Evolutionary conservation across 345 rosid species (phyloP).

Genomic region (Hibiscus syriacus): DNA sequence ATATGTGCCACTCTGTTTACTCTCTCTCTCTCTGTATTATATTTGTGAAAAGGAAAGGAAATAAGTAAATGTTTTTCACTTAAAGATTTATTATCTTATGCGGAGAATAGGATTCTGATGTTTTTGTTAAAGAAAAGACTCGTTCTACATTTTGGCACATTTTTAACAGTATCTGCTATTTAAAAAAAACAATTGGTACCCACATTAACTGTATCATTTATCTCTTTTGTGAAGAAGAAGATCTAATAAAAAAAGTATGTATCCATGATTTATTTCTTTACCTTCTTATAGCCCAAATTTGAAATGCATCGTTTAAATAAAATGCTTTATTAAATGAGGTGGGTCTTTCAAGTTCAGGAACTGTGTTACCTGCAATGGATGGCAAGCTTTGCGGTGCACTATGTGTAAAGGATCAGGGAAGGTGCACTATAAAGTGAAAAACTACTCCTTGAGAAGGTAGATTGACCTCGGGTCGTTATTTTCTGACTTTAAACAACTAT

Average conservation of each 20-base stretch:
- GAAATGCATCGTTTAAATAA: background rate
- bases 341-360: slow-evolving; percentile 40
- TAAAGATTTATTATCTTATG: background rate
- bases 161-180: background rate
- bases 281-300: background rate
- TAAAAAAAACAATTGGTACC: background rate
- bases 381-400: slow-evolving; percentile 84
- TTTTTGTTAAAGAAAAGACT: background rate
- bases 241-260: background rate
- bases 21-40: no score
- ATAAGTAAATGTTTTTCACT: background rate
- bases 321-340: background rate
- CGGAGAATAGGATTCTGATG: background rate
- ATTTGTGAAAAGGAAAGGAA: background rate
- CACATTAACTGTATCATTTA: background rate
- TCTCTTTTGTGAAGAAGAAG: background rate
- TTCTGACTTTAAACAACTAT: background rate
- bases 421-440: slow-evolving; percentile 81
- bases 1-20: background rate
- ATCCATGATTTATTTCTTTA: background rate
- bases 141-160: background rate
- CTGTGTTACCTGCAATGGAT: slow-evolving; percentile 74
- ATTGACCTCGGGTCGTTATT: background rate
- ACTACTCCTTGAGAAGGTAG: slow-evolving; percentile 67
- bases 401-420: slow-evolving; percentile 92